phyloP scores from a whole-genome alignment of 148 eudicot species.

The Vaccinium myrtillus region DNA sequence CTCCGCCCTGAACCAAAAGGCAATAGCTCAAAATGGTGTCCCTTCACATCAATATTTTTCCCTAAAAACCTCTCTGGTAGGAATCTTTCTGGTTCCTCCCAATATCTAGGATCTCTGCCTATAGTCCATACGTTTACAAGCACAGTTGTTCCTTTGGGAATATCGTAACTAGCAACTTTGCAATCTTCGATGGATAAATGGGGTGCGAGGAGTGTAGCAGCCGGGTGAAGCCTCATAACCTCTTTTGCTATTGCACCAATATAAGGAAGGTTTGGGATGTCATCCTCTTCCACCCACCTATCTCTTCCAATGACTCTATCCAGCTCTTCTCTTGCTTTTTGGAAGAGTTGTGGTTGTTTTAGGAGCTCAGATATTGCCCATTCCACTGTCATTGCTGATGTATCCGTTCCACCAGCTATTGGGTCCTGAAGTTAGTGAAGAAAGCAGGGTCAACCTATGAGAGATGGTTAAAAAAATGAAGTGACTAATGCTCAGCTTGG shows the following conservation, averaged over 20 bases:
- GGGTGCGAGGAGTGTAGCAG: neutral
- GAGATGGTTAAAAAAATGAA: neutral
- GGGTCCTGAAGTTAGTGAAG: neutral
- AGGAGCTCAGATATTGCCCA: constrained; percentile 3
- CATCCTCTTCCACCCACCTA: constrained; percentile 1
- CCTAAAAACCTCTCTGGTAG: neutral
- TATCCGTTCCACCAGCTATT: neutral
- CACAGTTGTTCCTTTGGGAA: neutral
- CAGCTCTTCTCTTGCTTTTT: neutral
- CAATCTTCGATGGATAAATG: constrained; percentile 6
- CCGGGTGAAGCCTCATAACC: neutral
- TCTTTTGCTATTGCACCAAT: neutral
- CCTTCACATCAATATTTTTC: neutral
- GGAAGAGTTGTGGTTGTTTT: neutral
- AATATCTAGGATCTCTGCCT: neutral
- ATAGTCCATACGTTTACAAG: neutral
- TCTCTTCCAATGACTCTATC: constrained; percentile 5
- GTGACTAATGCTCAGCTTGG: no score
- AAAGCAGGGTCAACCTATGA: neutral
- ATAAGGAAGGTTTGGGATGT: neutral
- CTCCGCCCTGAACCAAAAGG: constrained; percentile 11
- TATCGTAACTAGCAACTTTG: neutral
- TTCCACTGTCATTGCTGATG: neutral
- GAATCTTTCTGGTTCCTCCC: neutral
- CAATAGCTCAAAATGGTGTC: constrained; percentile 7